phyloP scores from a whole-genome alignment of 164 flowering plant species.

The Annona squamosa region DNA sequence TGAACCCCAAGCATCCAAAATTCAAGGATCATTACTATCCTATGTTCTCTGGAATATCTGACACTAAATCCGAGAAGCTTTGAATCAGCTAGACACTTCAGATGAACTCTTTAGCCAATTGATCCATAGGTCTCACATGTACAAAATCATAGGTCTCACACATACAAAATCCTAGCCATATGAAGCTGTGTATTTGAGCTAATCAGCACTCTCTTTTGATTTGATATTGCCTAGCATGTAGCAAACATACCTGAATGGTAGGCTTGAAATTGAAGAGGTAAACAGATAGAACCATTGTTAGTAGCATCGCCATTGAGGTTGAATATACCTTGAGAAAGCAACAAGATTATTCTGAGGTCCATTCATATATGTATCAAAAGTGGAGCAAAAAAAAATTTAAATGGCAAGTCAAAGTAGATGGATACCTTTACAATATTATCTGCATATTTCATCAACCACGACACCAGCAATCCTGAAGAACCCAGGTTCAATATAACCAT shows the following conservation, averaged over 20 bases:
- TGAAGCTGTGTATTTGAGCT: neutral
- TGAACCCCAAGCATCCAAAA: neutral
- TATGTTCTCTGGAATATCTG: neutral
- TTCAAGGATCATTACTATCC: neutral
- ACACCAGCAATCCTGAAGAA: conserved; percentile 82
- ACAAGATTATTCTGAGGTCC: neutral
- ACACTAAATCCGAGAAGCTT: neutral
- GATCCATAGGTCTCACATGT: neutral
- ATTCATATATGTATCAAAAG: neutral
- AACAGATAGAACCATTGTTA: conserved; percentile 78
- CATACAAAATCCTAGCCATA: neutral
- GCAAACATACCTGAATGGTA: conserved; percentile 59
- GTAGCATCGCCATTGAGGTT: conserved; percentile 97
- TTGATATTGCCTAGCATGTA: neutral
- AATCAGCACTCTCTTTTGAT: neutral
- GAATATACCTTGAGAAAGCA: conserved; percentile 63
- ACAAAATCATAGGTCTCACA: neutral
- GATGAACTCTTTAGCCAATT: neutral
- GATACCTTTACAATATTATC: conserved; percentile 87
- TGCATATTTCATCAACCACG: conserved; percentile 98
- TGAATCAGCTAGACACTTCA: neutral
- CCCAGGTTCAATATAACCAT: conserved; percentile 89
- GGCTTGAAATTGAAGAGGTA: conserved; percentile 78
- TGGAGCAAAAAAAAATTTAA: neutral
- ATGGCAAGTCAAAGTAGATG: neutral